Conservation (phyloP, 2,329 filamentous ascomycete species). For the Colletotrichum spinosum region DNA sequence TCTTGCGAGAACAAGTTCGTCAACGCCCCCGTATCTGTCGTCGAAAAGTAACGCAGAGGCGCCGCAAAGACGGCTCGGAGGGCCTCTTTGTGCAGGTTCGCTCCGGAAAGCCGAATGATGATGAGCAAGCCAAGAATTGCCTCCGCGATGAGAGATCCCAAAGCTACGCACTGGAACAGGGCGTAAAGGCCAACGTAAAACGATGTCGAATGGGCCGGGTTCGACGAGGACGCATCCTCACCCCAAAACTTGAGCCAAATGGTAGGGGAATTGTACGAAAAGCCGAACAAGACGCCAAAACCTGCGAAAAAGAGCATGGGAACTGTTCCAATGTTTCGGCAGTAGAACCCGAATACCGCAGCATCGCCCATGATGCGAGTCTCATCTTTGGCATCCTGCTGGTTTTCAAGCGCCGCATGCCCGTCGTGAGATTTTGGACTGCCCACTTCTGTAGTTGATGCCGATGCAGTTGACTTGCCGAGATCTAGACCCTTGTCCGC, state of each 20-base stretch:
- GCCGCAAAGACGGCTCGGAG: conserved; percentile 8
- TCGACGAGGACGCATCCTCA: conserved; percentile 40
- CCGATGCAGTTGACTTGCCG: background rate
- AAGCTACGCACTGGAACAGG: conserved; percentile 23
- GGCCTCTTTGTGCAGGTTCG: conserved; percentile 1
- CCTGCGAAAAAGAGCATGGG: conserved; percentile 7
- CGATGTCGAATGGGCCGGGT: conserved; percentile 30
- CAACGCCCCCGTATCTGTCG: conserved; percentile 54
- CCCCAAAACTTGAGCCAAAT: conserved; percentile 59
- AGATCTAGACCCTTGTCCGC: background rate
- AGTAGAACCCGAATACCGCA: conserved; percentile 16
- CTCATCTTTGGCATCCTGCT: background rate
- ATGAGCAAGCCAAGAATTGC: background rate
- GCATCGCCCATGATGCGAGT: conserved; percentile 6
- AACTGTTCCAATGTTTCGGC: conserved; percentile 3
- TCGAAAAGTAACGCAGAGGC: conserved; percentile 52
- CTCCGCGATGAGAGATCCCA: background rate
- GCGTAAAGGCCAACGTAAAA: conserved; percentile 49
- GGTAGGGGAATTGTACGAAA: conserved; percentile 42
- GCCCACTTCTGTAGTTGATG: background rate
- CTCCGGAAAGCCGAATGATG: conserved; percentile 8
- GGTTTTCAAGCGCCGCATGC: background rate
- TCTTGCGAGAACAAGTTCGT: conserved; percentile 61
- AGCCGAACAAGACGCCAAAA: conserved; percentile 2
- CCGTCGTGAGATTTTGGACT: background rate